Conservation (phyloP, 306 rosid species). For the Castanea crenata region DNA sequence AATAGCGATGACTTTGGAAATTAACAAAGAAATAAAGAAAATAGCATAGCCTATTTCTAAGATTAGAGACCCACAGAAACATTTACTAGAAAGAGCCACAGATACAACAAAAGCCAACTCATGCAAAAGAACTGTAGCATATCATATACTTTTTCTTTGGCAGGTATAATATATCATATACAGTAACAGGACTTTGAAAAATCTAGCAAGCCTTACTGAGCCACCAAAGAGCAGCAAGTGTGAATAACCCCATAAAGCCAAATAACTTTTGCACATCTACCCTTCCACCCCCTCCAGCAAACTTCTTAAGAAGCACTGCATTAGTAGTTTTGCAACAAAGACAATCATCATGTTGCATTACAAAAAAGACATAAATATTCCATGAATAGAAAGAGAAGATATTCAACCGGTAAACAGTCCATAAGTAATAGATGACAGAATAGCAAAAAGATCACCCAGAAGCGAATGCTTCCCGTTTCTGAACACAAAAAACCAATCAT, state of each 20-base stretch:
- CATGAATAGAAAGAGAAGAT: neutral
- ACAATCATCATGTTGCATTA: neutral
- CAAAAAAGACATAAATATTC: neutral
- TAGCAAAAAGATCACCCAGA: constrained; percentile 28
- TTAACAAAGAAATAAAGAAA: neutral
- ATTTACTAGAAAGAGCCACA: no score
- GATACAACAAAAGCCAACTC: no score
- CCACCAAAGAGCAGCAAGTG: constrained; percentile 32
- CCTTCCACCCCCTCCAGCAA: constrained; percentile 33
- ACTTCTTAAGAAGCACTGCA: constrained; percentile 33
- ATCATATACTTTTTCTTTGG: no score
- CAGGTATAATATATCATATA: neutral
- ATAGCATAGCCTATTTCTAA: neutral
- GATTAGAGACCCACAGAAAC: no score
- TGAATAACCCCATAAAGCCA: constrained; percentile 32
- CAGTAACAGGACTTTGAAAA: constrained; percentile 1
- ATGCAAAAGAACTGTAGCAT: no score
- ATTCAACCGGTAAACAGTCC: constrained; percentile 28
- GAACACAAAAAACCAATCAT: constrained; percentile 10
- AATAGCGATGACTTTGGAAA: neutral
- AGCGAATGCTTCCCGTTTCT: constrained; percentile 22
- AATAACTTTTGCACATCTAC: constrained; percentile 32
- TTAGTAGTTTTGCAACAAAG: neutral
- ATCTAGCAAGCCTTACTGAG: constrained; percentile 16
- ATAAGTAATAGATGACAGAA: constrained; percentile 29